These are phyloP conservation scores for Eucalyptus marginata DNA, from an alignment of 345 rosid genomes.

Conservation along the genomic window DNA sequence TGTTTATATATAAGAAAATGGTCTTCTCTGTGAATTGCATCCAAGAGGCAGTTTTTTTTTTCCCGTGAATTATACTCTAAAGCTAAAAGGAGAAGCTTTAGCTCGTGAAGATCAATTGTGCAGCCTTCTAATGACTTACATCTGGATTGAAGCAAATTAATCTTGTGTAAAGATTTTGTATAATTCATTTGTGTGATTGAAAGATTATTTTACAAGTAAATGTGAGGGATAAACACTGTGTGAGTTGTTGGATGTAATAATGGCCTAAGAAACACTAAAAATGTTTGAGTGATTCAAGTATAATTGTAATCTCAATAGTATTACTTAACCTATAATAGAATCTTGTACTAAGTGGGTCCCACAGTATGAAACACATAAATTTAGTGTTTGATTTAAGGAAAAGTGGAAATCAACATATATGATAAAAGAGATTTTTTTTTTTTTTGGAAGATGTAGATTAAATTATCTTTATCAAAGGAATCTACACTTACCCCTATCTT, in stretches of 20 bases:
- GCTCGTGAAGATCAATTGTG: background rate
- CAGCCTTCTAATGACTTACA: background rate
- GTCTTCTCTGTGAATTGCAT: background rate
- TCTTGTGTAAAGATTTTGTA: background rate
- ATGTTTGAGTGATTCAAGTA: background rate
- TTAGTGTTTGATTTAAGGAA: background rate
- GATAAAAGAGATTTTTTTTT: background rate
- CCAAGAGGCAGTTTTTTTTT: background rate
- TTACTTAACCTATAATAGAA: background rate
- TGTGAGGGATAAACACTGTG: background rate
- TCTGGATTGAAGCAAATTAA: background rate
- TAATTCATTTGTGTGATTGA: background rate
- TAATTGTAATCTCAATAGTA: background rate
- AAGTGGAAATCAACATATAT: background rate
- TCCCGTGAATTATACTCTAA: background rate
- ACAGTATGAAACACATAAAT: fast-evolving
- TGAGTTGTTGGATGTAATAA: background rate
- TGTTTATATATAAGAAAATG: background rate
- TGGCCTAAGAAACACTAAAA: background rate
- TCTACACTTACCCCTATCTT: background rate
- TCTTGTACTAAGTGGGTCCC: background rate
- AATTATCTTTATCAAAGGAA: background rate
- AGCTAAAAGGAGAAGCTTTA: background rate
- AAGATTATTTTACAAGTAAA: background rate
- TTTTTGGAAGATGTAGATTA: background rate